Percentiles rank a stretch among this genome's conserved stretches.
Evolutionary conservation across 441 rosid species (phyloP).

Genomic region (Hura crepitans): DNA sequence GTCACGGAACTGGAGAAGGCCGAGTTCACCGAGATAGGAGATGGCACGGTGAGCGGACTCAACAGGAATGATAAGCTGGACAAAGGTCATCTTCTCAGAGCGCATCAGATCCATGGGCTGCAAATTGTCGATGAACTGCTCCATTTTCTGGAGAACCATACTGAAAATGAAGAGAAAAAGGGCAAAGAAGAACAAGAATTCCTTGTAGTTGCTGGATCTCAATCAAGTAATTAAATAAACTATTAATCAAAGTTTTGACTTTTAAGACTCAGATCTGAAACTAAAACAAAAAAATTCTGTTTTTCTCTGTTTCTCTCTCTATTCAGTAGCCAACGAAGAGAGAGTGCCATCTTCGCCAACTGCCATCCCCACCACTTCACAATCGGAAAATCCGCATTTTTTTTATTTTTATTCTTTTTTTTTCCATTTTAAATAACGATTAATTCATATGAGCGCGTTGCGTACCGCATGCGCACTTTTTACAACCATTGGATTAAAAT

Average conservation of each 20-base stretch:
- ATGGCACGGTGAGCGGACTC: constrained; percentile 90
- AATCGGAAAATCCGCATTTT: constrained; percentile 14
- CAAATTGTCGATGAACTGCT: constrained; percentile 55
- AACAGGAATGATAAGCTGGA: constrained; percentile 89
- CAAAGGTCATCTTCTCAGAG: constrained; percentile 90
- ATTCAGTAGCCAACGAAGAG: not conserved
- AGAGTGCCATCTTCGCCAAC: constrained; percentile 23
- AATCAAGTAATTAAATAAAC: not conserved
- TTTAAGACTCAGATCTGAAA: constrained; percentile 23
- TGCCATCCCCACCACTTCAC: too few species aligned
- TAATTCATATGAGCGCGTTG: too few species aligned
- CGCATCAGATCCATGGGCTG: constrained; percentile 98
- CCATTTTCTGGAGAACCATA: constrained; percentile 35
- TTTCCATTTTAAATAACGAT: too few species aligned
- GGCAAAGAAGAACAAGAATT: constrained; percentile 1
- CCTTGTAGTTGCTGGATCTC: not conserved
- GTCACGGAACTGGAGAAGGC: constrained; percentile 90
- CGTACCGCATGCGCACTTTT: not conserved
- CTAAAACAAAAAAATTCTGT: not conserved
- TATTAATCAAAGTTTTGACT: constrained; percentile 8
- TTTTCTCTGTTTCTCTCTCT: not conserved
- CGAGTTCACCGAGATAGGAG: constrained; percentile 91
- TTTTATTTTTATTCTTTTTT: not conserved
- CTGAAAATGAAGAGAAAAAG: constrained; percentile 21
- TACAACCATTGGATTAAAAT: not conserved